Evolutionary conservation across 2,329 filamentous ascomycete species (phyloP).

Genomic region (Colletotrichum sp.): DNA sequence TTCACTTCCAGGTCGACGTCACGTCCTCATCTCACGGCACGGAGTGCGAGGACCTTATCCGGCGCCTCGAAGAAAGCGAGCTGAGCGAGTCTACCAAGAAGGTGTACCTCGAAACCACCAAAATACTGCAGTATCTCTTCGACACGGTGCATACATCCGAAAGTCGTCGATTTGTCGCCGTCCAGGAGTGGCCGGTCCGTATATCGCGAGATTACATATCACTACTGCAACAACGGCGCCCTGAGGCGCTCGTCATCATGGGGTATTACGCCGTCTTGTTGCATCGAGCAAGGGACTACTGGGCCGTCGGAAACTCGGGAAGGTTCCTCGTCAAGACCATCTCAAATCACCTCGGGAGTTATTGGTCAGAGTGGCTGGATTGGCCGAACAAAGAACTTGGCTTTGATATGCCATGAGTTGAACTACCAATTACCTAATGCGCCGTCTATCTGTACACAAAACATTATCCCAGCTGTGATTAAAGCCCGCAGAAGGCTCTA

Average conservation of each 20-base stretch:
- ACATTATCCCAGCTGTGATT: neutral
- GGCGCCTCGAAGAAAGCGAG: conserved; percentile 18
- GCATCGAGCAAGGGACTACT: conserved; percentile 35
- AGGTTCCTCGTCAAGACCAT: conserved; percentile 25
- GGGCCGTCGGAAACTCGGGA: conserved; percentile 33
- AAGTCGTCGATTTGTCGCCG: conserved; percentile 26
- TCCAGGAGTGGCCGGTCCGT: conserved; percentile 36
- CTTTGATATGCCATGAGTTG: neutral
- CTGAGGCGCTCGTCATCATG: conserved; percentile 37
- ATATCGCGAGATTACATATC: conserved; percentile 36
- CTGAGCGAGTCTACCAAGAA: neutral
- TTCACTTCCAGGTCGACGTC: neutral
- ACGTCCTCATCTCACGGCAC: neutral
- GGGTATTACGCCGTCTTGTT: conserved; percentile 47
- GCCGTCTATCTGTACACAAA: neutral
- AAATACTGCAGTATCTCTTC: neutral
- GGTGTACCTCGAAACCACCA: neutral
- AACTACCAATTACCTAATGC: neutral
- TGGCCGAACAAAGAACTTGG: conserved; percentile 23
- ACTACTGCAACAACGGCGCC: neutral
- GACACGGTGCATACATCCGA: neutral
- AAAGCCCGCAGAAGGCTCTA: neutral
- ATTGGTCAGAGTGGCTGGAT: conserved; percentile 29
- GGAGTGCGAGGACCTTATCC: conserved; percentile 32
- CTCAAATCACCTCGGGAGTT: conserved; percentile 22